phyloP scores from a whole-genome alignment of 148 eudicot species.

The Camellia japonica region DNA sequence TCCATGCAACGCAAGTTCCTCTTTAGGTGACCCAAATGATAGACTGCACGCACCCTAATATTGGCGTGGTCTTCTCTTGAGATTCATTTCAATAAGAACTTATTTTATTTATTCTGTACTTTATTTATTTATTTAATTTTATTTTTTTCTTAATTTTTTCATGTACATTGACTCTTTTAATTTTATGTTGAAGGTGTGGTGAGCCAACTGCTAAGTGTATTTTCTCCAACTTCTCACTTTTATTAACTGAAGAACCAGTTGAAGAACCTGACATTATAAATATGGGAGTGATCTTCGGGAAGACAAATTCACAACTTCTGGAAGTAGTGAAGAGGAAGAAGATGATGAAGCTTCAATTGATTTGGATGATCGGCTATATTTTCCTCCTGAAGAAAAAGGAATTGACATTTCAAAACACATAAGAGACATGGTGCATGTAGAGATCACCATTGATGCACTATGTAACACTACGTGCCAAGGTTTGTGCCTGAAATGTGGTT shows the following conservation, averaged over 20 bases:
- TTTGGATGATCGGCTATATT: conserved; percentile 68
- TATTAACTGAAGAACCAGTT: conserved; percentile 72
- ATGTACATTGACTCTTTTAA: background rate
- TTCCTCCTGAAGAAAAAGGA: conserved; percentile 56
- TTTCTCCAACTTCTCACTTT: conserved; percentile 65
- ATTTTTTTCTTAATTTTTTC: background rate
- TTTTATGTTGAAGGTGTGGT: conserved; percentile 58
- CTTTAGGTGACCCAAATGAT: no score
- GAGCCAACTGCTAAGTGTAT: conserved; percentile 63
- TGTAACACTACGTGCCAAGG: conserved; percentile 80
- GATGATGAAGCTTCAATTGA: conserved; percentile 55
- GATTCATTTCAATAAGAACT: background rate
- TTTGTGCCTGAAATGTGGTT: conserved; percentile 67
- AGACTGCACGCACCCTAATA: background rate
- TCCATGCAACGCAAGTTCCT: no score
- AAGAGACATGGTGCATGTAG: conserved; percentile 81
- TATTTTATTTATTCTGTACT: background rate
- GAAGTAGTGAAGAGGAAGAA: conserved; percentile 24
- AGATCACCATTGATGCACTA: conserved; percentile 63
- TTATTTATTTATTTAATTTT: background rate
- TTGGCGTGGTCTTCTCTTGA: background rate
- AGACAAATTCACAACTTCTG: conserved; percentile 26
- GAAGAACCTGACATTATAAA: conserved; percentile 57
- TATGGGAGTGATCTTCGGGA: conserved; percentile 65
- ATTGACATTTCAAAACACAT: conserved; percentile 85